Evolutionary conservation across 768 basidiomycete genomes (phyloP), one percentile per base, ranked within the genome.

Genomic region (Zangia roseola): DNA sequence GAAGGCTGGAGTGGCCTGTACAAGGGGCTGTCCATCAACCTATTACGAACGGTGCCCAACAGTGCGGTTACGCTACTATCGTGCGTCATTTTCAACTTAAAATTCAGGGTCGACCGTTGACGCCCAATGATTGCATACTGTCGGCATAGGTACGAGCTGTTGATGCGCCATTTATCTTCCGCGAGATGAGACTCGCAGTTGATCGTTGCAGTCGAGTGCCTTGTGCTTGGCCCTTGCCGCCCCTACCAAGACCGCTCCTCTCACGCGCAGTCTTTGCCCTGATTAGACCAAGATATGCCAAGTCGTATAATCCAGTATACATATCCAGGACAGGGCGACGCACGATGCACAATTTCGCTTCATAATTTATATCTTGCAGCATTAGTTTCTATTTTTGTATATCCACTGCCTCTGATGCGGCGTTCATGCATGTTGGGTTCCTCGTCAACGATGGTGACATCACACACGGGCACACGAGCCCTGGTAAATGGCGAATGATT

Each of bases 11-110:
- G 76, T 35, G 91, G 88, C 28, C 77, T 98, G 47, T 99, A 99
- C 73, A 86, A 88, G 52, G 97, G 97, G 7, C 67, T 99, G 50
- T 90, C 88, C n/a, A 83, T 97, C 55, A 98, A 97, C 70, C 78
- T 99, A 21, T 69, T 97, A 43, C 77, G 95, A 50, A 99, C 97
- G 8, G 95, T 98, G 54, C 97, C 97, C 14, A 94, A 93, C 67
- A 92, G 90, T 58, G 94, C 93, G 4, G 88, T 97, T 55, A 99
- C 97, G 33, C 88, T 99, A 81, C 69, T 98, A 64, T 53, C 66
- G 66, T 68, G 47, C 56, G 61, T 64, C 3, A 36, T 45, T 31
- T 31, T 49, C 39, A 47, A 21, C 49, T 24, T 42, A 3, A 7
- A 12, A 14, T 20, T 43, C 7, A 14, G 43, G 43, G 13, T 30